Base-by-base conservation (phyloP, 305 asterid species). In the Withania somnifera region DNA sequence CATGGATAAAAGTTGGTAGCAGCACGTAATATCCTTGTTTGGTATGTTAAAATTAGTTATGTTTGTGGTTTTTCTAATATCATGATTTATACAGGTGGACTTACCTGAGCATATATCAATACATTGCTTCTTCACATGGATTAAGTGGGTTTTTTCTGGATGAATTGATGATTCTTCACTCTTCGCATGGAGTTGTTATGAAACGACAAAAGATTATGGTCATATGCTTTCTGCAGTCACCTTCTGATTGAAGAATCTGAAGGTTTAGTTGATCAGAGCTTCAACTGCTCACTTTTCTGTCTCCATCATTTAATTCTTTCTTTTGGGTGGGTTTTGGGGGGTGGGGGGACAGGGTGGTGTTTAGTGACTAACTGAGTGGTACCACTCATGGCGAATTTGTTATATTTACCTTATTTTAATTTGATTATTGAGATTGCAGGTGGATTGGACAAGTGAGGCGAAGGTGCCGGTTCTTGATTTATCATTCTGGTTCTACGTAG, bases 111-210 rank as follows among this genome's bases (percentile, higher is more conserved):
- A 64, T 45, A 11, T 83, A 26, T 83, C 83, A 28, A 83, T 78
- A 26, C 58, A 83, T 57, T 83, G 86, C 53, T 79, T 83, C 66
- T 83, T 58, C 61, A 83, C 42, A 15, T 83, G 86, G 86, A 69
- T 83, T 80, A 83, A 79, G 68, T 83, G 82, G 80, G 60, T 78
- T 53, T 66, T 83, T 66, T 42, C 60, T 54, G 81, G 57, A 53
- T 69, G 83, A 60, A 54, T 32, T 67, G 75, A 83, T 66, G 26
- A 19, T 36, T 28, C 24, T 51, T 57, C 45, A 66, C 42, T 56
- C 30, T 56, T 63, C 4, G 7, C 82, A n/a, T 8, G 73, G 58
- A 19, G 19, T 11, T 61, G 60, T 19, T 28, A 75, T 50, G 42
- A 47, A 47, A 50, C 45, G 5, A 75, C 80, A 24, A 15, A 26